These are phyloP conservation scores for Epicoccum sorghinum DNA, from an alignment of 2,329 filamentous ascomycete species.

Conservation along the genomic window DNA sequence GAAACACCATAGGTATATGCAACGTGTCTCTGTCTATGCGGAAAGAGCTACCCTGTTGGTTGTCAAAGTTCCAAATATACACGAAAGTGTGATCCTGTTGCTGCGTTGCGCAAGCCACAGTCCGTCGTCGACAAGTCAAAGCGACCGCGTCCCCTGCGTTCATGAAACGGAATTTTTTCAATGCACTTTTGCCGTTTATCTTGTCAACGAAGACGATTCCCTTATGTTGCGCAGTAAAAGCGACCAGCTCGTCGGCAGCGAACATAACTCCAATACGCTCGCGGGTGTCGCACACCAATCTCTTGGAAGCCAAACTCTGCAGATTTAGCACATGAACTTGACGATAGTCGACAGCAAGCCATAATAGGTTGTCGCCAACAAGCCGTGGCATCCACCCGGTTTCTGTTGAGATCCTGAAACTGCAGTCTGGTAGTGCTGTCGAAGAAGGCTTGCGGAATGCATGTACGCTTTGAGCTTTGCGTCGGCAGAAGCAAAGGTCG, in stretches of 20 bases:
- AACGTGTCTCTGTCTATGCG: slow-evolving; percentile 12
- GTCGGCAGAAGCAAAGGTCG: slow-evolving; percentile 22
- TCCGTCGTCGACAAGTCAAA: slow-evolving; percentile 27
- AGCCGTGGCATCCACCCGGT: background rate
- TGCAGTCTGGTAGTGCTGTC: slow-evolving; percentile 7
- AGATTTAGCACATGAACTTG: slow-evolving; percentile 32
- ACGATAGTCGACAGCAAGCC: slow-evolving; percentile 11
- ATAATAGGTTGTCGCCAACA: slow-evolving; percentile 26
- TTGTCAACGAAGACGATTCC: slow-evolving; percentile 27
- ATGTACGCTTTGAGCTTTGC: slow-evolving; percentile 32
- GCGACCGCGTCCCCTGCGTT: slow-evolving; percentile 1
- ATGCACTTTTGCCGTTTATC: slow-evolving; percentile 14
- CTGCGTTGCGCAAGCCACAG: slow-evolving; percentile 28
- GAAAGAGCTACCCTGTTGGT: slow-evolving; percentile 29
- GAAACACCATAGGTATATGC: background rate
- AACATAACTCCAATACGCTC: slow-evolving; percentile 23
- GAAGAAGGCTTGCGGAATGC: slow-evolving; percentile 30
- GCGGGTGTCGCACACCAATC: slow-evolving; percentile 24
- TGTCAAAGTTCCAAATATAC: slow-evolving; percentile 41
- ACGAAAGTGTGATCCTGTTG: slow-evolving; percentile 13
- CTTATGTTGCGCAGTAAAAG: slow-evolving; percentile 18
- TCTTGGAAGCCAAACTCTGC: slow-evolving; percentile 21
- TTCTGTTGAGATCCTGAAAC: background rate
- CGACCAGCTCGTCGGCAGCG: slow-evolving; percentile 35
- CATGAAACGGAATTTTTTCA: slow-evolving; percentile 32